Conservation (phyloP, 495 filamentous ascomycete species). For the Penicillium waksmanii region DNA sequence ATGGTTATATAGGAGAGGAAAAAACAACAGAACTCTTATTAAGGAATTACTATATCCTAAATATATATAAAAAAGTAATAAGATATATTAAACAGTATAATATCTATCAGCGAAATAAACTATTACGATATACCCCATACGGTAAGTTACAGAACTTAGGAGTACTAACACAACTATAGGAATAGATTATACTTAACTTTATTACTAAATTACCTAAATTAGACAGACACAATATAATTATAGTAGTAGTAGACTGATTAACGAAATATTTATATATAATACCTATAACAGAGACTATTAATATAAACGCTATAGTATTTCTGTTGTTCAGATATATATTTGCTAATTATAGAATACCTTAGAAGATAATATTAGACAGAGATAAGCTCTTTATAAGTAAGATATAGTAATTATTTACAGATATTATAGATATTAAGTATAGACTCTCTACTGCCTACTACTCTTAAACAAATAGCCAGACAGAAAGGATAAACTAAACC, state of each 20-base stretch:
- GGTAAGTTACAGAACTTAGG: slow-evolving; percentile 16
- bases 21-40: slow-evolving; percentile 15
- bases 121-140: slow-evolving; percentile 6
- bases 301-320: not conserved
- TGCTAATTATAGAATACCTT: no score
- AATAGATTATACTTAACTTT: slow-evolving; percentile 29
- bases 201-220: slow-evolving; percentile 16
- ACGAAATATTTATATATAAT: not conserved
- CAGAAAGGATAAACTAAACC: slow-evolving; percentile 23
- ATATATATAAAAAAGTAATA: slow-evolving; percentile 9
- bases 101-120: slow-evolving; percentile 10
- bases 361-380: no score
- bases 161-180: slow-evolving; percentile 13
- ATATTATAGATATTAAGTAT: not conserved
- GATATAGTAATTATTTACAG: no score
- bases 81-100: slow-evolving; percentile 10
- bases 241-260: not conserved
- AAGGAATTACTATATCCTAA: slow-evolving; percentile 13
- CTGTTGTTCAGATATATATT: not conserved
- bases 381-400: no score
- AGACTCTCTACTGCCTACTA: slow-evolving; percentile 32
- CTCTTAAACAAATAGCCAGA: slow-evolving; percentile 33
- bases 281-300: not conserved
- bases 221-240: slow-evolving; percentile 14
- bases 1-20: slow-evolving; percentile 9